phyloP scores from a whole-genome alignment of 495 filamentous ascomycete species.

The Penicillium tannophilum region DNA sequence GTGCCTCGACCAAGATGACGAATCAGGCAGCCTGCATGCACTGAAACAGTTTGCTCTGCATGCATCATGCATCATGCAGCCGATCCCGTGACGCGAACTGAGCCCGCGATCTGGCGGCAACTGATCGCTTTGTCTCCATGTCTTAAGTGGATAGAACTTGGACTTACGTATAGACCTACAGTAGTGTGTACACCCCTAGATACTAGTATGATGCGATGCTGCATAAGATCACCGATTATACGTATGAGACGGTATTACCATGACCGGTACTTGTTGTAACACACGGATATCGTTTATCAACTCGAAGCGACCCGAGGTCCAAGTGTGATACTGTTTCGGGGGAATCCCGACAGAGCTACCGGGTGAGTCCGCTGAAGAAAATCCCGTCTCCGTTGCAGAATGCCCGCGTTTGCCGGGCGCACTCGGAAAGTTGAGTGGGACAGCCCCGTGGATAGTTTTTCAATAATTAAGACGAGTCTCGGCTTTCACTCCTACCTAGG shows the following conservation, averaged over 20 bases:
- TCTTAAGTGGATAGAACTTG: not conserved
- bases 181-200: not conserved
- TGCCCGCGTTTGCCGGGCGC: too few species aligned
- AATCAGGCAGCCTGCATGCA: constrained; percentile 21
- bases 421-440: not conserved
- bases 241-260: not conserved
- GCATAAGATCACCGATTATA: not conserved
- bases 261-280: not conserved
- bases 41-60: constrained; percentile 20
- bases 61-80: constrained; percentile 20
- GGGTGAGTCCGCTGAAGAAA: constrained; percentile 13
- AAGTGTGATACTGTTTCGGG: not conserved
- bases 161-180: not conserved
- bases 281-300: too few species aligned
- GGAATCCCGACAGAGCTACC: constrained; percentile 5
- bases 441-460: not conserved
- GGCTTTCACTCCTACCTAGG: not conserved
- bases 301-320: too few species aligned
- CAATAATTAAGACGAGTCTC: not conserved
- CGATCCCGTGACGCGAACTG: constrained; percentile 16
- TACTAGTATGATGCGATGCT: not conserved
- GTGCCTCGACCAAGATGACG: not conserved
- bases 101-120: constrained; percentile 14
- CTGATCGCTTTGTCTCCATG: not conserved
- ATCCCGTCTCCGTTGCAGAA: constrained; percentile 3